phyloP scores from a whole-genome alignment of 345 rosid genomes.

The Citrus sinensis region DNA sequence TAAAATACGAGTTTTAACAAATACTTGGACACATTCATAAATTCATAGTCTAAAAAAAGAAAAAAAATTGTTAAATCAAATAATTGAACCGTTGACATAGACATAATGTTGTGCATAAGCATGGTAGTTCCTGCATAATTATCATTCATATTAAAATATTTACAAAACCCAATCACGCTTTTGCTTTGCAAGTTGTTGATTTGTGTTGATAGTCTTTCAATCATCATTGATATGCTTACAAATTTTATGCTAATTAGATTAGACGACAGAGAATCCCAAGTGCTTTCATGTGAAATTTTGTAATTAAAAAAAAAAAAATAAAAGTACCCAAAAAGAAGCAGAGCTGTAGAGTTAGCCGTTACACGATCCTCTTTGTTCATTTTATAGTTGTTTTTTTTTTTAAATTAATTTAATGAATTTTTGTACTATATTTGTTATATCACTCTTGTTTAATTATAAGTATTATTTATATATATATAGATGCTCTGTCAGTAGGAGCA shows the following conservation, averaged over 20 bases:
- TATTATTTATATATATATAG: background rate
- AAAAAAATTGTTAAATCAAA: background rate
- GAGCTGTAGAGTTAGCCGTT: constrained; percentile 18
- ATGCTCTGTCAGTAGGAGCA: constrained; percentile 31
- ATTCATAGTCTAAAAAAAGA: background rate
- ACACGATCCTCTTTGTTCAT: background rate
- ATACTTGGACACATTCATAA: background rate
- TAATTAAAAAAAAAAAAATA: background rate
- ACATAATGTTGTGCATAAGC: background rate
- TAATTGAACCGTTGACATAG: background rate
- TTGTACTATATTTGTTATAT: background rate
- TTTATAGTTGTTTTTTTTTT: background rate
- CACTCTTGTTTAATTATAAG: background rate
- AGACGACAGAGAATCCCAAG: constrained; percentile 12
- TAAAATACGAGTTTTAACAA: no score
- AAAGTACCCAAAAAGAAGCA: background rate
- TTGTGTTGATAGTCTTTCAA: background rate
- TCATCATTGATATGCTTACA: background rate
- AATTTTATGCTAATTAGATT: background rate
- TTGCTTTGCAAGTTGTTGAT: background rate
- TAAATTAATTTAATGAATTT: background rate
- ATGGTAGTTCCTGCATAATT: background rate
- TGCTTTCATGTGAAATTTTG: constrained; percentile 5
- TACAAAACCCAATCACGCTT: background rate
- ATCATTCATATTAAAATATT: background rate